Percentiles rank a stretch among this genome's conserved stretches.
Evolutionary conservation across 768 basidiomycete species (phyloP).

Genomic region (Boletus rubescentipes): DNA sequence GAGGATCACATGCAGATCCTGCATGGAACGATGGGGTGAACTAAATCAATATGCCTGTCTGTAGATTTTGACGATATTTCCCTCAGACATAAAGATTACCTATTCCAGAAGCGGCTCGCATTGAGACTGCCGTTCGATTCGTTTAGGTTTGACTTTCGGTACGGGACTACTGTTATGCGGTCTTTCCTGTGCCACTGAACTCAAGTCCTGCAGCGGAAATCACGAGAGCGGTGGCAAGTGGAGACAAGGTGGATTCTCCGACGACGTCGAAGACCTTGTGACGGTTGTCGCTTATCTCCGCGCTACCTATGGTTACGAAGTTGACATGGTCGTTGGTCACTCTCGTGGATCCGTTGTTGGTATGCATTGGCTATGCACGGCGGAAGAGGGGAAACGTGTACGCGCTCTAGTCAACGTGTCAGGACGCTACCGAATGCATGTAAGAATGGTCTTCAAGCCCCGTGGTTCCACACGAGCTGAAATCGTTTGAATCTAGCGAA

Average conservation of each 20-base stretch:
- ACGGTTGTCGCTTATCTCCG: conserved; percentile 65
- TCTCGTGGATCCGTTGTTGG: conserved; percentile 73
- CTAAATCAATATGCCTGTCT: neutral
- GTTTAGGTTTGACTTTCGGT: conserved; percentile 88
- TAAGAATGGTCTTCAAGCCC: conserved; percentile 36
- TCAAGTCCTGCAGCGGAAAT: conserved; percentile 53
- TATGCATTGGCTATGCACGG: conserved; percentile 67
- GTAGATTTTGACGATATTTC: neutral
- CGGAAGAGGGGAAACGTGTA: conserved; percentile 55
- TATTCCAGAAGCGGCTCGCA: conserved; percentile 76
- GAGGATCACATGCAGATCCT: conserved; percentile 53
- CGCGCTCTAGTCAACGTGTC: conserved; percentile 71
- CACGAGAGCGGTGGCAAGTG: conserved; percentile 73
- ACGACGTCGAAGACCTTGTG: conserved; percentile 66
- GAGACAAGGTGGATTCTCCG: conserved; percentile 55
- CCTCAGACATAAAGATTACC: conserved; percentile 78
- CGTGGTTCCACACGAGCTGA: conserved; percentile 3
- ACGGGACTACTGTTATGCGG: conserved; percentile 19
- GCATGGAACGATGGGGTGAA: conserved; percentile 78
- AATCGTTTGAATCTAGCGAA: conserved; percentile 15
- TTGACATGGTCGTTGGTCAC: conserved; percentile 74
- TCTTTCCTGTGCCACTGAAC: neutral
- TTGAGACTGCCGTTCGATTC: conserved; percentile 67
- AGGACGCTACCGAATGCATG: conserved; percentile 77
- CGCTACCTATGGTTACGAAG: conserved; percentile 57